phyloP scores from a whole-genome alignment of 768 basidiomycete species.

The Aureoboletus auriporus region DNA sequence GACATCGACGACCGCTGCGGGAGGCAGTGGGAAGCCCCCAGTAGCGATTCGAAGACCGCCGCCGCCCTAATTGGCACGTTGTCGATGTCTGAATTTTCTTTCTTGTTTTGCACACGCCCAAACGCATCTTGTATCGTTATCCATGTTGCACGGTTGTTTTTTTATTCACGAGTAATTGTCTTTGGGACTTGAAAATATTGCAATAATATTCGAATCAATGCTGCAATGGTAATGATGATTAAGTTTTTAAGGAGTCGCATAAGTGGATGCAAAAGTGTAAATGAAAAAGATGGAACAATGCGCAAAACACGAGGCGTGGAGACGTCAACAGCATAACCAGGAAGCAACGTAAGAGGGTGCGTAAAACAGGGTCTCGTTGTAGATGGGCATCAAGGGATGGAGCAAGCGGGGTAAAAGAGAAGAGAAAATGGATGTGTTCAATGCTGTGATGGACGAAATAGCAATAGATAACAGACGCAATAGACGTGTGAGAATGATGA shows the following conservation, averaged over 20 bases:
- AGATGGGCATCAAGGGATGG: neutral
- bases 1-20: neutral
- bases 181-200: too few species aligned
- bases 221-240: too few species aligned
- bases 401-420: neutral
- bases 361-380: neutral
- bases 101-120: too few species aligned
- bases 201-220: too few species aligned
- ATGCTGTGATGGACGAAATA: constrained; percentile 21
- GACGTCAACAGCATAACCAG: constrained; percentile 21
- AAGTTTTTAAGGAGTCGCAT: too few species aligned
- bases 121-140: constrained; percentile 22
- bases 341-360: constrained; percentile 12
- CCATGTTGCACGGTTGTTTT: neutral
- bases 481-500: constrained; percentile 6
- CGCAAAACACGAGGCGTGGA: neutral
- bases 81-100: too few species aligned
- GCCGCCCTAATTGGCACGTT: constrained; percentile 4
- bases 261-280: constrained; percentile 3
- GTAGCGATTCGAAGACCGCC: constrained; percentile 32
- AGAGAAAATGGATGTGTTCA: constrained; percentile 3
- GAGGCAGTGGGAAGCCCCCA: constrained; percentile 29
- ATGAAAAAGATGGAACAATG: constrained; percentile 3
- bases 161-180: neutral
- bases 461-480: constrained; percentile 30